Base-by-base conservation (phyloP, 2,329 filamentous ascomycete species). In the Mariannaea elegans region DNA sequence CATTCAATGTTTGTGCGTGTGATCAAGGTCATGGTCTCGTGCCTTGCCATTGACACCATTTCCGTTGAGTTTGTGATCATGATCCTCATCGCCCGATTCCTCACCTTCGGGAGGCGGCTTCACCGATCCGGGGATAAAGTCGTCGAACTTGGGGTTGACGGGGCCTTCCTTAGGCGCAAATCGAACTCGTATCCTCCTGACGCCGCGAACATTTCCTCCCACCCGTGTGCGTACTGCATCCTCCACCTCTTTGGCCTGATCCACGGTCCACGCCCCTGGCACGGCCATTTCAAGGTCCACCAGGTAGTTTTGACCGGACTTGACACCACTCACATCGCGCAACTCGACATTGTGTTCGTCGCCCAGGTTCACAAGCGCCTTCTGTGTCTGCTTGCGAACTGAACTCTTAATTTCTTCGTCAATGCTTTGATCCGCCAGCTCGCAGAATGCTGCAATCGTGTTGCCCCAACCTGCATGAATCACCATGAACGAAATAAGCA, bases 261-360 rank as follows among this genome's bases (percentile, higher is more conserved):
- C 86, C 6, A 99, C 81, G 0, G 90, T 90, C 90, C 91, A 97
- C 31, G 81, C 80, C 19, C 83, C 85, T 0, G 94, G 93, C 14
- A 96, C 91, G 2, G 87, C 90, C 62, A 98, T 78, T 75, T 97
- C 94, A 7, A 99, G 76, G 69, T 98, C 95, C 68, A 98, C 89
- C 27, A 98, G 82, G 74, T 96, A 97, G 79, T 97, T 99, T 76
- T 97, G 95, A 27, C 95, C 95, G 3, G 93, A 95, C 79, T 99
- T 99, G 77, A 97, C 85, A 54, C 95, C 95, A 65, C 93, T 91
- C 3, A 98, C 85, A 42, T 92, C 90, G 42, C 90, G 86, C 44
- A 97, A 79, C 71, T 92, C 87, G 8, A 93, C 83, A 54, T 88
- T 78, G 46, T 85, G 79, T 47, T 85, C 81, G 49, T 84, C 79